These are phyloP conservation scores for Trypanosomatidae sp. DNA, from an alignment of 208 protist species.

Conservation along the genomic window DNA sequence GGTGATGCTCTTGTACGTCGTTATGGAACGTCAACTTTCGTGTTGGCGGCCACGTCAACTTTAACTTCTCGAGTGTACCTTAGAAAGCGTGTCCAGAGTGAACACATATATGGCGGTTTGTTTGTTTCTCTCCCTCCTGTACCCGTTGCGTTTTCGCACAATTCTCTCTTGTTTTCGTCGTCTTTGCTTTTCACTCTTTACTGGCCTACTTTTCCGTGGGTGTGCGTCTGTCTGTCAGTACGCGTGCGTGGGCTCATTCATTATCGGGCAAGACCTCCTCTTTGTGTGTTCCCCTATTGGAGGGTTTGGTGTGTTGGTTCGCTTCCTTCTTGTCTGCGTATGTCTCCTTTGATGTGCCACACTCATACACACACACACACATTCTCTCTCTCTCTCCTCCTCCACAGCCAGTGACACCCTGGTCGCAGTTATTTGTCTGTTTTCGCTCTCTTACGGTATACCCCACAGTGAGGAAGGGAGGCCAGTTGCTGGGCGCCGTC, in stretches of 20 bases:
- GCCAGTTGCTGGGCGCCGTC: not conserved
- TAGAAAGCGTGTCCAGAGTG: not conserved
- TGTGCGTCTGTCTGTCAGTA: not conserved
- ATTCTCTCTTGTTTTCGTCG: not conserved
- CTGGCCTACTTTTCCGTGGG: not conserved
- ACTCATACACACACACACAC: not conserved
- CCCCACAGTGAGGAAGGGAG: not conserved
- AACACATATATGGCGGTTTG: not conserved
- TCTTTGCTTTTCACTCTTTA: not conserved
- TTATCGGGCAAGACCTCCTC: not conserved
- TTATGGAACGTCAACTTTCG: not conserved
- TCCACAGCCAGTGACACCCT: not conserved
- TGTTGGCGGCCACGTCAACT: not conserved
- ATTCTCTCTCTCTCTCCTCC: not conserved
- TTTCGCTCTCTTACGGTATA: conserved; percentile 1
- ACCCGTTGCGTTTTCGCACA: not conserved
- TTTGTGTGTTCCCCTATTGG: not conserved
- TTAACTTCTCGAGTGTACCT: not conserved
- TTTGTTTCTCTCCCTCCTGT: not conserved
- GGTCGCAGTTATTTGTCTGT: not conserved
- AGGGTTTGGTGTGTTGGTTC: not conserved
- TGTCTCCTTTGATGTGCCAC: not conserved
- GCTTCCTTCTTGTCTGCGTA: too few species aligned
- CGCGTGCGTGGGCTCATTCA: not conserved
- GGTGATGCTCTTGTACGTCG: not conserved